Evolutionary conservation across 2,329 filamentous ascomycete genomes (phyloP).

Genomic region (Phoma sp.): DNA sequence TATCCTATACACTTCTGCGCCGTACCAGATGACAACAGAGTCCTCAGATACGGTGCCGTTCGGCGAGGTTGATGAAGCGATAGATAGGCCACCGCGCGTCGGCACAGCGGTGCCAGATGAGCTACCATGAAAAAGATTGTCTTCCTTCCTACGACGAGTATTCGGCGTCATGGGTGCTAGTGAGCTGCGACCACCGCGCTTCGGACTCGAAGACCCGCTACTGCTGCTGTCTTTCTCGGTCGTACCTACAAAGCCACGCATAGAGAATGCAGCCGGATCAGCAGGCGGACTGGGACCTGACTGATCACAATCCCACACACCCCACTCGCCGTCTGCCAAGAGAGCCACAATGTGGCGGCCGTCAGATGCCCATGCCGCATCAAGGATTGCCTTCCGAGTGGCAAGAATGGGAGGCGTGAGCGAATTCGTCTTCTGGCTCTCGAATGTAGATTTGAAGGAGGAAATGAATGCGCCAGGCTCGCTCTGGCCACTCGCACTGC

Average conservation of each 20-base stretch:
- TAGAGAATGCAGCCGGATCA: conserved; percentile 41
- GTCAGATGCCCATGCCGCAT: conserved; percentile 55
- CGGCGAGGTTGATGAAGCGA: conserved; percentile 40
- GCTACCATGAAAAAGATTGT: conserved; percentile 53
- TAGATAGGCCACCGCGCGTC: conserved; percentile 52
- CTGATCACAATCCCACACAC: conserved; percentile 56
- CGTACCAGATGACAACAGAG: conserved; percentile 56
- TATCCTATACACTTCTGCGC: conserved; percentile 52
- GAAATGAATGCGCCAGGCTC: conserved; percentile 40
- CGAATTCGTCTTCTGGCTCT: conserved; percentile 32
- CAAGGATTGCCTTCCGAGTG: conserved; percentile 56
- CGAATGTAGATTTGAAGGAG: conserved; percentile 44
- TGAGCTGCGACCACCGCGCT: conserved; percentile 42
- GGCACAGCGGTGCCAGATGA: conserved; percentile 38
- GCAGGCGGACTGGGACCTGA: conserved; percentile 39
- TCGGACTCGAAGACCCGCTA: conserved; percentile 36
- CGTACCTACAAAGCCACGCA: conserved; percentile 46
- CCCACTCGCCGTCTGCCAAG: conserved; percentile 59
- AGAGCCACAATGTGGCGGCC: conserved; percentile 56
- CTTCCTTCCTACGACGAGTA: conserved; percentile 54
- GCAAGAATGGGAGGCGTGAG: conserved; percentile 39
- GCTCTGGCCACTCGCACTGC: conserved; percentile 21
- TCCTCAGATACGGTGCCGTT: conserved; percentile 49
- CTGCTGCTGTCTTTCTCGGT: conserved; percentile 29
- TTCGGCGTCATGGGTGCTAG: conserved; percentile 60